A percentile compares a stretch with the other conserved stretches of the same genome.
Evolutionary conservation across 257 asterid genomes (phyloP).

Genomic region (Ajuga chamaepitys): DNA sequence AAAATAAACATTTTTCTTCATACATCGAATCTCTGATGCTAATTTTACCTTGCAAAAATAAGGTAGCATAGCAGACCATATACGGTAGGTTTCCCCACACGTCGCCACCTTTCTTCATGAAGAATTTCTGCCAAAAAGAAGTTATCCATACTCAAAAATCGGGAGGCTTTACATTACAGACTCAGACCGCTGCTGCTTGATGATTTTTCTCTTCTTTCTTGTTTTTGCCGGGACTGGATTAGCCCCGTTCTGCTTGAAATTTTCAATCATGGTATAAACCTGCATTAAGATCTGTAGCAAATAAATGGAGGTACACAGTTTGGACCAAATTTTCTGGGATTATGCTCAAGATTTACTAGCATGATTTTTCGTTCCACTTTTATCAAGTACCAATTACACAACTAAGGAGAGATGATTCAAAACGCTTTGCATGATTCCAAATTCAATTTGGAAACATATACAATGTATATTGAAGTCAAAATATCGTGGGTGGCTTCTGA

Average conservation of each 20-base stretch:
- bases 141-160: neutral
- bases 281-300: slow-evolving; percentile 25
- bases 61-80: neutral
- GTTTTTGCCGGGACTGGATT: slow-evolving; percentile 26
- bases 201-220: slow-evolving; percentile 20
- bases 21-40: neutral
- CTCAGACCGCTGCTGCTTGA: neutral
- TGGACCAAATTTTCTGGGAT: neutral
- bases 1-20: neutral
- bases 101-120: neutral
- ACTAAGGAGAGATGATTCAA: neutral
- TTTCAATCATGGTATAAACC: slow-evolving; percentile 77
- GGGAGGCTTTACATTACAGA: neutral
- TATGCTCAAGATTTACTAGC: neutral
- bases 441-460: neutral
- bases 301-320: neutral
- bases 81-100: neutral
- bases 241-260: slow-evolving; percentile 46
- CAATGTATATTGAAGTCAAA: neutral
- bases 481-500: neutral
- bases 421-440: neutral
- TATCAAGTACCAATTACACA: neutral
- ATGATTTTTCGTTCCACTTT: neutral
- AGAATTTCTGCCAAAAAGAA: slow-evolving; percentile 3
- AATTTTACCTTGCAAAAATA: slow-evolving; percentile 9